Evolutionary conservation across 2,329 filamentous ascomycete species (phyloP).

Genomic region (Hymenoscyphus occultus): DNA sequence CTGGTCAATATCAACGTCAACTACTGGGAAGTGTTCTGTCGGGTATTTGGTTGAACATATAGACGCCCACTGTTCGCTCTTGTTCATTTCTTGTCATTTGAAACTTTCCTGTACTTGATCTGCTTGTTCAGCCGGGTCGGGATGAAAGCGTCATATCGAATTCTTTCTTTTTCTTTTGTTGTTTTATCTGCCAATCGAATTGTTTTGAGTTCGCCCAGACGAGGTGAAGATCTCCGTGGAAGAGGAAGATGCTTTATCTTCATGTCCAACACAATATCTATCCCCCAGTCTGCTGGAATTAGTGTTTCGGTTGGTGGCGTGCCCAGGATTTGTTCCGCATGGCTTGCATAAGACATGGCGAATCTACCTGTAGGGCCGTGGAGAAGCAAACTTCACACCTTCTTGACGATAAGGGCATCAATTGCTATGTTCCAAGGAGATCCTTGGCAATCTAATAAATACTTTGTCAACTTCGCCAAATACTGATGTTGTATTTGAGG

Average conservation of each 20-base stretch:
- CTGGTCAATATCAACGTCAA: not conserved
- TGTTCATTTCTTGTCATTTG: not conserved
- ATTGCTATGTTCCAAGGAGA: conserved; percentile 12
- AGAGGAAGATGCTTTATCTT: conserved; percentile 7
- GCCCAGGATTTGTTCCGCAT: not conserved
- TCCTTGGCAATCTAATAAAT: conserved; percentile 2
- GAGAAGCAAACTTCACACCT: conserved; percentile 7
- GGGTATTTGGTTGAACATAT: not conserved
- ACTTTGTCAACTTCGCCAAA: not conserved
- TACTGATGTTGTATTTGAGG: conserved; percentile 8
- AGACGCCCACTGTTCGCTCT: not conserved
- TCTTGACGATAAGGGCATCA: conserved; percentile 8
- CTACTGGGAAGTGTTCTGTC: not conserved
- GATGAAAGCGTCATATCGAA: not conserved
- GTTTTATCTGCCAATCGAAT: not conserved
- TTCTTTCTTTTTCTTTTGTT: not conserved
- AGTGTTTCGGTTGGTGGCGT: not conserved
- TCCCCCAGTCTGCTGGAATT: not conserved
- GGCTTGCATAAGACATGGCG: conserved; percentile 6
- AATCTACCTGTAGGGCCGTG: conserved; percentile 10
- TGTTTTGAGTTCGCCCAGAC: not conserved
- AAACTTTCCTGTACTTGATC: not conserved
- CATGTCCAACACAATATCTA: conserved; percentile 1
- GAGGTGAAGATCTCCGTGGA: conserved; percentile 13
- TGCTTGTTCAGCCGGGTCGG: not conserved